A percentile compares a stretch with the other conserved stretches of the same genome.
These are phyloP conservation scores for Cladosporium sp. DNA, from an alignment of 2,329 filamentous ascomycete genomes.

Conservation along the genomic window DNA sequence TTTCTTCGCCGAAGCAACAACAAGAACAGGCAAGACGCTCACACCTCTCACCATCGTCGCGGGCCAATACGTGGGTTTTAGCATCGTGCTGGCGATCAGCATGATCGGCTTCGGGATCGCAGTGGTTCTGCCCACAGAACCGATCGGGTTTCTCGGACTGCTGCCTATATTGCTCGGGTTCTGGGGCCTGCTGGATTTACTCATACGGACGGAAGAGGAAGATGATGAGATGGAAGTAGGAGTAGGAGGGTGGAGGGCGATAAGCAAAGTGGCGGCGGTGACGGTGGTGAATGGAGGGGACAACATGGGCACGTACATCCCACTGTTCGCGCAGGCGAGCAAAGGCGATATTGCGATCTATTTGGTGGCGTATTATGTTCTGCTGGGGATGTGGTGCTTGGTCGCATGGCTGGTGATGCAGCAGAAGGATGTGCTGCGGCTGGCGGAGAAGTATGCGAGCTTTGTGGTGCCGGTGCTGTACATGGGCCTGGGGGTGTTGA, in stretches of 20 bases:
- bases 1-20: slow-evolving; percentile 39
- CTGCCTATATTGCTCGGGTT: slow-evolving; percentile 1
- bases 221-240: background rate
- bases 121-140: slow-evolving; percentile 31
- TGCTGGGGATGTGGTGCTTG: background rate
- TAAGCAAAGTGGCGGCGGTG: background rate
- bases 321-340: slow-evolving; percentile 1
- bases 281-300: slow-evolving; percentile 7
- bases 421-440: slow-evolving; percentile 1
- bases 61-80: slow-evolving; percentile 36
- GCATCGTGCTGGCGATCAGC: slow-evolving; percentile 38
- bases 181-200: background rate
- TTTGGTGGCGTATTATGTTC: background rate
- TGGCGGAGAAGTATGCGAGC: slow-evolving; percentile 2
- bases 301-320: slow-evolving; percentile 7
- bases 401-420: slow-evolving; percentile 5
- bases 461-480: background rate
- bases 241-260: background rate
- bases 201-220: background rate
- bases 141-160: slow-evolving; percentile 1
- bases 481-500: background rate
- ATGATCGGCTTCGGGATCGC: slow-evolving; percentile 40
- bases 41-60: slow-evolving; percentile 14
- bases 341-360: background rate
- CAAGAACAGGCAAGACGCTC: slow-evolving; percentile 28